phyloP scores from a whole-genome alignment of 345 rosid genomes.

The Garcia nutans region DNA sequence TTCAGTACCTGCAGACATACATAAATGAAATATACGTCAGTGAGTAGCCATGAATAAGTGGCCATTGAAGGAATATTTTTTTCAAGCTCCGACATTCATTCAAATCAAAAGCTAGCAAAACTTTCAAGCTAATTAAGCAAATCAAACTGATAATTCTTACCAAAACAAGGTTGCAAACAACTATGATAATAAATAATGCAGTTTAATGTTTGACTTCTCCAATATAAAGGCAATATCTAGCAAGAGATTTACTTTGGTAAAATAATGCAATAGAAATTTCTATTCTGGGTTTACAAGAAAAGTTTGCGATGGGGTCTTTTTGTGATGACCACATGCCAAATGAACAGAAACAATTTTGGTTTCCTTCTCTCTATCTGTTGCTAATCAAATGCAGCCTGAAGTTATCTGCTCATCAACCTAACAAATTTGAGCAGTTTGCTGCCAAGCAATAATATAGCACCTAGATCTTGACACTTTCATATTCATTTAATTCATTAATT shows the following conservation, averaged over 20 bases:
- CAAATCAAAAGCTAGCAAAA: background rate
- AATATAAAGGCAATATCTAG: background rate
- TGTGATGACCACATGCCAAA: background rate
- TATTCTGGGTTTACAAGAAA: background rate
- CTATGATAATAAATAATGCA: background rate
- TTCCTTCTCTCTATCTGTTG: background rate
- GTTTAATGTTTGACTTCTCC: background rate
- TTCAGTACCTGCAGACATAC: constrained; percentile 26
- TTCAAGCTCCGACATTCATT: background rate
- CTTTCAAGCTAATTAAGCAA: background rate
- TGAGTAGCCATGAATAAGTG: background rate
- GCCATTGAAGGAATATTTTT: background rate
- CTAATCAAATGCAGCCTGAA: background rate
- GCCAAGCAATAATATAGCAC: background rate
- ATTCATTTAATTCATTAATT: background rate
- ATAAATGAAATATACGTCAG: background rate
- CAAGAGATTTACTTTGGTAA: background rate
- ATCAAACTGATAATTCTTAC: background rate
- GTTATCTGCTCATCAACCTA: background rate
- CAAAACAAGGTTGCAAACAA: background rate
- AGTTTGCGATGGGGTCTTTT: background rate
- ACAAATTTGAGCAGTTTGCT: background rate
- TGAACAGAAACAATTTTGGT: background rate
- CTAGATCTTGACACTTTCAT: background rate
- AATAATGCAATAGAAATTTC: background rate